Base-by-base conservation (phyloP, 441 rosid species). In the Gossypium schwendimanii region DNA sequence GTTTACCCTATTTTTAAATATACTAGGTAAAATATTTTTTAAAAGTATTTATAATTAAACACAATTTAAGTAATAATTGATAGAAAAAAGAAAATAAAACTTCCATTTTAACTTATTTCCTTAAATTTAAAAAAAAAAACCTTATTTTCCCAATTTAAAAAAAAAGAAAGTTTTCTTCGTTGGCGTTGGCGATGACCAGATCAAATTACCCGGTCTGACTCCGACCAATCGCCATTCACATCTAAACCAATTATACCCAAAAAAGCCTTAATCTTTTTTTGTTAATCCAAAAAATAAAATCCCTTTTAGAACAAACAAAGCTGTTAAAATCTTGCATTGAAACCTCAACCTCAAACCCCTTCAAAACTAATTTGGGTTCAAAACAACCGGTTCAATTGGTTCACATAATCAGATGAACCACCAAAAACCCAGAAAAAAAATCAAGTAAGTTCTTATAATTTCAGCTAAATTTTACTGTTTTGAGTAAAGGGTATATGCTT, bases 391-490 rank as follows among this genome's bases (percentile, higher is more conserved):
- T 66, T 66, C 58, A 26, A 12, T n/a, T 18, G 58, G 59, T 67
- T 67, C 58, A 49, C 28, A 15, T 15, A 15, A 15, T 49, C 59
- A 67, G 59, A 26, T 50, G 59, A 67, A 67, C 71, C 55, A 23
- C 33, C 70, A 14, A 65, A 65, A 65, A 65, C 52, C 55, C 39
- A 14, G 36, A 14, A 24, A 47, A 23, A 23, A 12, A 28, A 26
- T 39, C 59, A 49, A 67, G 70, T 49, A 67, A 67, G 71, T 67
- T 67, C 45, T 7, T 50, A 4, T 50, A 67, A 50, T 50, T 50
- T 41, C 3, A 15, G 45, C 45, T 31, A 49, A 67, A 50, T 0
- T 67, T 67, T 52, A 26, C 23, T 50, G 59, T 21, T 50, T 23
- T 28, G 44, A 50, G 59, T 49, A 50, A 36, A 17, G 20, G 36